Evolutionary conservation across 257 asterid genomes (phyloP).

Genomic region (Galeopsis tetrahit): DNA sequence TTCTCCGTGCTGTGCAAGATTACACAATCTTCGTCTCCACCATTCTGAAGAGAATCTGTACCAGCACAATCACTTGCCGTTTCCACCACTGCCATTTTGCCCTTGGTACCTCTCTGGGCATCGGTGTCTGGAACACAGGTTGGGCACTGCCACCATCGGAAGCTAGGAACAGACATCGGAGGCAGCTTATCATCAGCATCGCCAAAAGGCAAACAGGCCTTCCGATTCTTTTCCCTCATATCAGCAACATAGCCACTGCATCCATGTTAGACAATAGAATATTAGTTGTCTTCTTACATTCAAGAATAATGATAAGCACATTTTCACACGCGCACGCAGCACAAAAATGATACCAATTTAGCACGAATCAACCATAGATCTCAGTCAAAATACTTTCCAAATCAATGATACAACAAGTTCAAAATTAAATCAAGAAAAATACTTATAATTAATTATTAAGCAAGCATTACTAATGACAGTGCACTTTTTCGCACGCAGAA

Average conservation of each 20-base stretch:
- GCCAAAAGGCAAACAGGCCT: constrained; percentile 53
- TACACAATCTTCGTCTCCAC: constrained; percentile 23
- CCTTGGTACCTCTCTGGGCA: constrained; percentile 32
- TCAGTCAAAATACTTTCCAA: no score
- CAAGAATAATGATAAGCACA: no score
- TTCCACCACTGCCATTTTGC: constrained; percentile 12
- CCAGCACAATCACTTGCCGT: constrained; percentile 17
- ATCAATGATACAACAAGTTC: no score
- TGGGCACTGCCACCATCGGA: constrained; percentile 74
- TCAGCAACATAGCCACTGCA: constrained; percentile 72
- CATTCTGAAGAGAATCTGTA: constrained; percentile 31
- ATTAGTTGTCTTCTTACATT: neutral
- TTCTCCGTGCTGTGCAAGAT: constrained; percentile 25
- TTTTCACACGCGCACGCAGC: no score
- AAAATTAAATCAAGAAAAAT: no score
- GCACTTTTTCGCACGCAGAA: no score
- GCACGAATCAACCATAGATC: no score
- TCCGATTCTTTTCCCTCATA: constrained; percentile 55
- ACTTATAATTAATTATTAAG: no score
- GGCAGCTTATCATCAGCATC: constrained; percentile 45
- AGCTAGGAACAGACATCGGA: constrained; percentile 53
- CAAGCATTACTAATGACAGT: no score
- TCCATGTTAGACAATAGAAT: constrained; percentile 31
- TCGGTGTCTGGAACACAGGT: constrained; percentile 42
- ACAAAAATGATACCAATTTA: no score